phyloP scores from a whole-genome alignment of 805 yeast genomes.

The Clavispora asparagi region DNA sequence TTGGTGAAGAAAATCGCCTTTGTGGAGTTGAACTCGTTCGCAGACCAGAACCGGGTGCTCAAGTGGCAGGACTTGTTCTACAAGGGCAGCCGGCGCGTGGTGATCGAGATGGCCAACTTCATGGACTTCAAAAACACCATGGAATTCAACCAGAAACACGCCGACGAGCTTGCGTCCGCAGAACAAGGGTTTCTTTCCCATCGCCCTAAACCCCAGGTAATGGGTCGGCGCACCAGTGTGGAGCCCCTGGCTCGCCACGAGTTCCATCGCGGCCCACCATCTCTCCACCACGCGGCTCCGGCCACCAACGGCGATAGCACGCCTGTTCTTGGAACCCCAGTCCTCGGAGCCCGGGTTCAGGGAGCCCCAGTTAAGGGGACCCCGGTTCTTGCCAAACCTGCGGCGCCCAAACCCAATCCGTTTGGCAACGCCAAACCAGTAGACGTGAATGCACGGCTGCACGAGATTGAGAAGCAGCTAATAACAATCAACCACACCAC shows the following conservation, averaged over 20 bases:
- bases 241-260: neutral
- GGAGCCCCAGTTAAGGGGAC: neutral
- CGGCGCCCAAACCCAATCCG: slow-evolving; percentile 44
- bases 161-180: slow-evolving; percentile 23
- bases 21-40: slow-evolving; percentile 49
- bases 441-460: slow-evolving; percentile 60
- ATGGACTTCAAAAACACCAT: slow-evolving; percentile 37
- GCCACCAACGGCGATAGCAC: neutral
- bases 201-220: slow-evolving; percentile 6
- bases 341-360: neutral
- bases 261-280: neutral
- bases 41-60: slow-evolving; percentile 51
- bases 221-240: neutral
- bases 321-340: neutral
- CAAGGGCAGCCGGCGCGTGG: slow-evolving; percentile 34
- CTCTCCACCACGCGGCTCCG: neutral
- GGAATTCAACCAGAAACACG: slow-evolving; percentile 33
- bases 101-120: slow-evolving; percentile 36
- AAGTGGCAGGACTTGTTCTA: slow-evolving; percentile 60
- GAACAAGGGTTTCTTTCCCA: slow-evolving; percentile 26
- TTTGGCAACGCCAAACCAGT: slow-evolving; percentile 87
- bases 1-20: slow-evolving; percentile 55
- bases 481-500: slow-evolving; percentile 29
- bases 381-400: slow-evolving; percentile 5
- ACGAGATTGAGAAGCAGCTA: slow-evolving; percentile 49